These are phyloP conservation scores for Cyclotella distinguenda DNA, from an alignment of 108 stramenopile species.

Conservation along the genomic window DNA sequence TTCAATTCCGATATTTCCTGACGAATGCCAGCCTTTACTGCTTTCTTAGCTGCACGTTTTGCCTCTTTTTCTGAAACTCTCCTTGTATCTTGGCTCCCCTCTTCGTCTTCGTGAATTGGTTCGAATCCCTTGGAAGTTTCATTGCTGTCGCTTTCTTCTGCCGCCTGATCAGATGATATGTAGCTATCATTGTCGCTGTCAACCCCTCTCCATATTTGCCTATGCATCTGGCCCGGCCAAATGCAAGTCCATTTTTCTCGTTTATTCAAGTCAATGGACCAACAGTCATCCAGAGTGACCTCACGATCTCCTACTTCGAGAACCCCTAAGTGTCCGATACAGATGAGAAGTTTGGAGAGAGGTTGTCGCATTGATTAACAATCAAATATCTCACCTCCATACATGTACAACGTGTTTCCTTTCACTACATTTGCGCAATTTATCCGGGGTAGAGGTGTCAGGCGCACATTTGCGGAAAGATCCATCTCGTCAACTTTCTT, in stretches of 20 bases:
- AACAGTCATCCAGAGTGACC: constrained; percentile 88
- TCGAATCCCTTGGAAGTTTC: constrained; percentile 37
- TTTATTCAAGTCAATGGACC: constrained; percentile 83
- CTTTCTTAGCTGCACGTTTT: constrained; percentile 31
- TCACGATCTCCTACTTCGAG: constrained; percentile 92
- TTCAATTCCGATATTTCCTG: constrained; percentile 70
- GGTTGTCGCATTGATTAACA: neutral
- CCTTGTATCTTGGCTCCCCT: constrained; percentile 30
- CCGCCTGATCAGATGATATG: constrained; percentile 61
- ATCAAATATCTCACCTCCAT: constrained; percentile 4
- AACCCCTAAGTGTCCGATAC: constrained; percentile 56
- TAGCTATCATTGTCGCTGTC: constrained; percentile 79
- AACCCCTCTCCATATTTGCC: constrained; percentile 86
- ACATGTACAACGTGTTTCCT: constrained; percentile 8
- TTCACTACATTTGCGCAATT: constrained; percentile 13
- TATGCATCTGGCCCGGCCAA: constrained; percentile 85
- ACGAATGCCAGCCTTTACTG: constrained; percentile 54
- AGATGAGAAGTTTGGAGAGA: neutral
- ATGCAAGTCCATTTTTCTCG: constrained; percentile 84
- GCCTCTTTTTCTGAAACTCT: constrained; percentile 15
- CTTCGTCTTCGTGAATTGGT: constrained; percentile 50
- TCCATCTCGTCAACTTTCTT: constrained; percentile 65
- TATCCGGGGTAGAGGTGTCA: constrained; percentile 82
- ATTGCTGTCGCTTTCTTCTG: constrained; percentile 60
- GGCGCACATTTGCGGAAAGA: constrained; percentile 64